phyloP scores from a whole-genome alignment of 2,329 filamentous ascomycete species.

The Botrytis fabae region DNA sequence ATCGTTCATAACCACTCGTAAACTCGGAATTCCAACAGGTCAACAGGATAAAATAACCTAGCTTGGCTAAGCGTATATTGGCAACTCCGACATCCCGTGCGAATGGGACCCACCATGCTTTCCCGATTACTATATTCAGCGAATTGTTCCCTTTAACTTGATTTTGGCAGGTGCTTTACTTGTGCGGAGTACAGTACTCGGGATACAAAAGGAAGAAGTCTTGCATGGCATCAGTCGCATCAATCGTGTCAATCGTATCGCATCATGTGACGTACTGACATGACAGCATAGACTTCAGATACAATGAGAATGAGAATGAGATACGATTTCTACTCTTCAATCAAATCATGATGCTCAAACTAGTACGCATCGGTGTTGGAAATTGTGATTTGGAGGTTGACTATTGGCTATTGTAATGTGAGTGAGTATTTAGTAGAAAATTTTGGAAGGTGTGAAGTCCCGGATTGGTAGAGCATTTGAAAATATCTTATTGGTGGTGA shows the following conservation, averaged over 20 bases:
- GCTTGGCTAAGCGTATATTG: slow-evolving; percentile 11
- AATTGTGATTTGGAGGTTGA: not conserved
- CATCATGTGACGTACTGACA: not conserved
- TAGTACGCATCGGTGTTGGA: not conserved
- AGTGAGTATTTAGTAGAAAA: not conserved
- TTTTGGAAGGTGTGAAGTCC: not conserved
- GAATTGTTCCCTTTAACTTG: slow-evolving; percentile 20
- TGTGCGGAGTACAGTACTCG: not conserved
- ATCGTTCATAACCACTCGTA: not conserved
- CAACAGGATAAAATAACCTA: slow-evolving; percentile 21
- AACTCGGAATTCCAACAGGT: not conserved
- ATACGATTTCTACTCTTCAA: not conserved
- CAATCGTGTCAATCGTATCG: not conserved
- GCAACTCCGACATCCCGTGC: slow-evolving; percentile 8
- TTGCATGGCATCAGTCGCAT: not conserved
- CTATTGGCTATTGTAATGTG: not conserved
- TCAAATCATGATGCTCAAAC: not conserved
- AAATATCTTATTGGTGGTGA: slow-evolving; percentile 10
- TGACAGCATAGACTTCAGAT: not conserved
- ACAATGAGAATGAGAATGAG: not conserved
- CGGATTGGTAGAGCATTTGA: not conserved
- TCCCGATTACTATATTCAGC: slow-evolving; percentile 18
- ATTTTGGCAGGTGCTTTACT: slow-evolving; percentile 13
- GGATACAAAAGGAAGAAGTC: not conserved
- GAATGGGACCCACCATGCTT: slow-evolving; percentile 3